Base-by-base conservation (phyloP, 2,329 filamentous ascomycete species). In the Monilinia laxa region DNA sequence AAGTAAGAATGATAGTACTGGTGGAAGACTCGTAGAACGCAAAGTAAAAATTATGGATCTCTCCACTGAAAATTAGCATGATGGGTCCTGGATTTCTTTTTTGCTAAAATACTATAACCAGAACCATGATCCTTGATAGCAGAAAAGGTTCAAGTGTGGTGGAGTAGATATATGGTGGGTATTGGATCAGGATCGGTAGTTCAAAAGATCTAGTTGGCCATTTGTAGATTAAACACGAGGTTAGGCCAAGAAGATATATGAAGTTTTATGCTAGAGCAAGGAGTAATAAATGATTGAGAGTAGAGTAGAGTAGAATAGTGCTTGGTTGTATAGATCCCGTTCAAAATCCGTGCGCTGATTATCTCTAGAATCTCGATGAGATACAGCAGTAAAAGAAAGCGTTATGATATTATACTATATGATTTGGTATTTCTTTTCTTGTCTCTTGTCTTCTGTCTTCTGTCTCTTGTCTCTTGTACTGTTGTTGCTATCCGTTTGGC, bases 41-140 rank as follows among this genome's bases (percentile, higher is more conserved):
- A 57, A 60, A 51, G 45, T 38, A 45, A 49, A 45, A 62, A 62
- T 62, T 62, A 62, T 62, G 58, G 58, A 62, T 38, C 58, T 23
- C 31, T 51, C 10, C 55, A 40, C 55, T 45, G 42, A 28, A 40
- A 45, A 59, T 47, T 14, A 47, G 56, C 40, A 45, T 45, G 40
- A 58, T 45, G 56, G 40, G 56, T 31, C 40, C 18, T 25, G n/a
- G 16, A 14, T 20, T 56, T 25, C n/a, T 18, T n/a, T 18, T n/a
- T 42, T 18, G 18, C 23, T 55, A 38, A 14, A 18, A 56, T n/a
- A n/a, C 28, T 23, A 54, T 4, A 45, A 40, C 28, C 47, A 35
- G 31, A 35, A 35, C 28, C 47, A 40, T 63, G 18, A 53, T 53
- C 45, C 60, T 40, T 9, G 35, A 6, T 31, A 28, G 9, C 12